Evolutionary conservation across 2,329 filamentous ascomycete species (phyloP).

Genomic region (Escovopsis sp.): DNA sequence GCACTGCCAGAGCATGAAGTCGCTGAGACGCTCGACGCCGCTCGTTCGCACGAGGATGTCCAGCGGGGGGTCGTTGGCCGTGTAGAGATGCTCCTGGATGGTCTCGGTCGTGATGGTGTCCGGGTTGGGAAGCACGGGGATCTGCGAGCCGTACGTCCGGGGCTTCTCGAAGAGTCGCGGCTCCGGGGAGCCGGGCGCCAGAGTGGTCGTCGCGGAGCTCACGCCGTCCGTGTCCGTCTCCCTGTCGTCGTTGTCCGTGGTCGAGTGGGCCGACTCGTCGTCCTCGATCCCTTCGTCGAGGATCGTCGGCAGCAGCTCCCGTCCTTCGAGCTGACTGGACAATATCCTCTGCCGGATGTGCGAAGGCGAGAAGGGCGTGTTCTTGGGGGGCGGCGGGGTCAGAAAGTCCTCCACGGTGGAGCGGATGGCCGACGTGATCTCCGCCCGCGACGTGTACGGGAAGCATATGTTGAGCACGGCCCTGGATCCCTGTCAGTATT

Average conservation of each 20-base stretch:
- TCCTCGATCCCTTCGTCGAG: conserved; percentile 31
- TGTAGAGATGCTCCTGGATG: conserved; percentile 76
- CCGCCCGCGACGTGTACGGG: conserved; percentile 88
- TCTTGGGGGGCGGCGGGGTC: conserved; percentile 47
- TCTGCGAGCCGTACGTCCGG: conserved; percentile 16
- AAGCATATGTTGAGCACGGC: conserved; percentile 82
- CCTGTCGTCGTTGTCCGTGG: conserved; percentile 28
- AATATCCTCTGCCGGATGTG: conserved; percentile 79
- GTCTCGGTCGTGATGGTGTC: conserved; percentile 78
- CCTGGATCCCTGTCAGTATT: conserved; percentile 17
- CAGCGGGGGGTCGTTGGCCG: conserved; percentile 67
- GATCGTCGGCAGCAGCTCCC: conserved; percentile 33
- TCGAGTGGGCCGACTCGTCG: conserved; percentile 14
- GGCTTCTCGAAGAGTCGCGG: conserved; percentile 19
- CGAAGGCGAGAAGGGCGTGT: conserved; percentile 69
- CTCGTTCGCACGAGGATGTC: conserved; percentile 88
- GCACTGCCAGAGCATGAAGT: conserved; percentile 98
- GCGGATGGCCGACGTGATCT: conserved; percentile 82
- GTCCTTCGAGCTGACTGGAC: conserved; percentile 41
- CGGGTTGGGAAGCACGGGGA: conserved; percentile 45
- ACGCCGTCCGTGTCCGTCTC: conserved; percentile 33
- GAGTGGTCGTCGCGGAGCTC: conserved; percentile 44
- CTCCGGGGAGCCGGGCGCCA: conserved; percentile 38
- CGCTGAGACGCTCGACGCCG: conserved; percentile 79
- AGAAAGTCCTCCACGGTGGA: conserved; percentile 79